Evolutionary conservation across 2,329 filamentous ascomycete species (phyloP).

Genomic region (Ophiocordyceps polyrhachis-furcata): DNA sequence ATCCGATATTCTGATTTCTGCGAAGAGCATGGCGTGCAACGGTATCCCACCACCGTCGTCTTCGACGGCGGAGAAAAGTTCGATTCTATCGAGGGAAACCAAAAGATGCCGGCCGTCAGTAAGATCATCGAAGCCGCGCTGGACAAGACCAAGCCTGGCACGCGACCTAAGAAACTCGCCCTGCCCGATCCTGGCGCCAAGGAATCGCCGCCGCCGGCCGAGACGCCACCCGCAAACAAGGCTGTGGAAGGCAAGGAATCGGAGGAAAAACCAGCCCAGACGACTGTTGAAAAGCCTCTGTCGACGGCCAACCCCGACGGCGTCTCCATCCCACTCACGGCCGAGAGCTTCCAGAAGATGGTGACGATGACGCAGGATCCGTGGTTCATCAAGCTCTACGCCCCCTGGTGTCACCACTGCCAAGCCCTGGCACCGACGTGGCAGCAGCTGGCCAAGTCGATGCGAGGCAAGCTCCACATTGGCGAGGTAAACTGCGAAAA

Average conservation of each 20-base stretch:
- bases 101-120: constrained; percentile 47
- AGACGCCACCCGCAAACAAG: constrained; percentile 7
- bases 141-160: constrained; percentile 64
- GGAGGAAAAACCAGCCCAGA: constrained; percentile 6
- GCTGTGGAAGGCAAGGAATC: constrained; percentile 3
- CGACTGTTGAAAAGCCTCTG: constrained; percentile 27
- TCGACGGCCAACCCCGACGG: constrained; percentile 56
- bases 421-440: constrained; percentile 82
- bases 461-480: constrained; percentile 77
- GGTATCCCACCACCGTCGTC: constrained; percentile 60
- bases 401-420: constrained; percentile 93
- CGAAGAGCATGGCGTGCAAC: constrained; percentile 41
- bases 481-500: constrained; percentile 92
- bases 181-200: constrained; percentile 55
- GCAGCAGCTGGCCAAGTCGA: constrained; percentile 75
- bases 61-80: constrained; percentile 60
- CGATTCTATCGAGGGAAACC: constrained; percentile 45
- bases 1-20: constrained; percentile 68
- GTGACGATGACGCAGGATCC: constrained; percentile 79
- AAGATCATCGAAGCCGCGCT: constrained; percentile 56
- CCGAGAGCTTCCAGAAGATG: constrained; percentile 67
- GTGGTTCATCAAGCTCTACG: constrained; percentile 99
- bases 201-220: constrained; percentile 9
- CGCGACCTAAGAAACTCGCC: constrained; percentile 46
- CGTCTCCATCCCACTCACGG: constrained; percentile 53